phyloP scores from a whole-genome alignment of 345 rosid species.

The Kernera saxatilis region DNA sequence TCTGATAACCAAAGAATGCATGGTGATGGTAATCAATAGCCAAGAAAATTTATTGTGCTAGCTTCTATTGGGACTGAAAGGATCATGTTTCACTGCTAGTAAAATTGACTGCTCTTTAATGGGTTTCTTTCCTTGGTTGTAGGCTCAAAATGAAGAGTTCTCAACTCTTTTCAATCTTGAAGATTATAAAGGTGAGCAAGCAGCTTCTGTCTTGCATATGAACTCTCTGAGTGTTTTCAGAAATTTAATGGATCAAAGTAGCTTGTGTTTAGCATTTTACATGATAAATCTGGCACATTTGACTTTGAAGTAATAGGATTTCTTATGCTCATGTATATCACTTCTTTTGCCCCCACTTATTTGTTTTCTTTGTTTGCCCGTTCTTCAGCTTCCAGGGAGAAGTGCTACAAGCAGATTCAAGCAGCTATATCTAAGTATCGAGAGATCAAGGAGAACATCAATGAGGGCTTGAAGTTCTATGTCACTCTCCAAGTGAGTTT shows the following conservation, averaged over 20 bases:
- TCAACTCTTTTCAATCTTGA: slow-evolving; percentile 76
- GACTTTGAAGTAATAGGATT: background rate
- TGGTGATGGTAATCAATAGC: background rate
- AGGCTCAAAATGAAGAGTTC: slow-evolving; percentile 93
- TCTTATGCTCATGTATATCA: background rate
- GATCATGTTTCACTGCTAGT: slow-evolving; percentile 7
- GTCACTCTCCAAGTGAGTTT: slow-evolving; percentile 84
- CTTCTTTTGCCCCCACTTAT: slow-evolving; percentile 9
- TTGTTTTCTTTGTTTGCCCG: background rate
- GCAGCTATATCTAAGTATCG: slow-evolving; percentile 84
- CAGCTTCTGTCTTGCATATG: slow-evolving; percentile 19
- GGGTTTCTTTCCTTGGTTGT: slow-evolving; percentile 20
- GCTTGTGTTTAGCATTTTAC: slow-evolving; percentile 7
- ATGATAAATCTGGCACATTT: background rate
- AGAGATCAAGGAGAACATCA: slow-evolving; percentile 93
- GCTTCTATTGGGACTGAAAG: background rate
- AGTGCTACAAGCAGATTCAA: slow-evolving; percentile 87
- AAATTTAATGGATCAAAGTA: background rate
- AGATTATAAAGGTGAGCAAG: slow-evolving; percentile 80
- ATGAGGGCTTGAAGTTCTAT: slow-evolving; percentile 94
- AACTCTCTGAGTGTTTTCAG: background rate
- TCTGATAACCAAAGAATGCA: background rate
- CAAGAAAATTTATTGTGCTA: slow-evolving; percentile 1
- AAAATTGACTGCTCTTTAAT: slow-evolving; percentile 12
- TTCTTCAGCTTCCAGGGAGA: slow-evolving; percentile 79